Conservation (phyloP, 805 yeast species). For the Wickerhamomyces bovis region DNA sequence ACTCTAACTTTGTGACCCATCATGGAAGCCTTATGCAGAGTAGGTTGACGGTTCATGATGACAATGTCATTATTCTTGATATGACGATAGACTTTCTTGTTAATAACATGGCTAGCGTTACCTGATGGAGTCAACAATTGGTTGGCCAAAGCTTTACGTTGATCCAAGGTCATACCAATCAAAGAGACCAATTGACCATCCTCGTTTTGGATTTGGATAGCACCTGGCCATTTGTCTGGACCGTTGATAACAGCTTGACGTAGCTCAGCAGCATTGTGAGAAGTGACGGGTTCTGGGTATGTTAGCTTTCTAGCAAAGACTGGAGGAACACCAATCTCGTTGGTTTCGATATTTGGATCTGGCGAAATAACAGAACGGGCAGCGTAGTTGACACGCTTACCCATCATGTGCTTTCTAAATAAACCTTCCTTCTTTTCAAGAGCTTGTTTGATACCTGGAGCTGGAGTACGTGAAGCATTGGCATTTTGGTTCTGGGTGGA, state of each 20-base stretch:
- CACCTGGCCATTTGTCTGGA: slow-evolving; percentile 99
- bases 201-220: slow-evolving; percentile 91
- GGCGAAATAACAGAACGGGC: slow-evolving; percentile 99
- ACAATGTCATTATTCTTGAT: slow-evolving; percentile 93
- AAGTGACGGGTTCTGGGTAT: slow-evolving; percentile 96
- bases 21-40: slow-evolving; percentile 98
- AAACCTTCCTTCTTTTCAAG: slow-evolving; percentile 97
- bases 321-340: slow-evolving; percentile 98
- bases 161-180: slow-evolving; percentile 86
- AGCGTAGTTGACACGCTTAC: slow-evolving; percentile 97
- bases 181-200: slow-evolving; percentile 81
- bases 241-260: slow-evolving; percentile 96
- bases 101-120: slow-evolving; percentile 49
- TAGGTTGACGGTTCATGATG: slow-evolving; percentile 98
- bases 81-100: slow-evolving; percentile 93
- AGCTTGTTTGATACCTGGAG: slow-evolving; percentile 96
- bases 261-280: slow-evolving; percentile 82
- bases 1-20: slow-evolving; percentile 99
- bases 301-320: slow-evolving; percentile 94
- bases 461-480: slow-evolving; percentile 55
- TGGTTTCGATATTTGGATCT: slow-evolving; percentile 96
- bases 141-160: slow-evolving; percentile 90
- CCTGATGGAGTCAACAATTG: slow-evolving; percentile 85
- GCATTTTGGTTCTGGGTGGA: slow-evolving; percentile 80
- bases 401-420: slow-evolving; percentile 99